A percentile compares a stretch with the other conserved stretches of the same genome.
Conservation (phyloP, 2,329 filamentous ascomycete genomes). For the Orbilia quercus region DNA sequence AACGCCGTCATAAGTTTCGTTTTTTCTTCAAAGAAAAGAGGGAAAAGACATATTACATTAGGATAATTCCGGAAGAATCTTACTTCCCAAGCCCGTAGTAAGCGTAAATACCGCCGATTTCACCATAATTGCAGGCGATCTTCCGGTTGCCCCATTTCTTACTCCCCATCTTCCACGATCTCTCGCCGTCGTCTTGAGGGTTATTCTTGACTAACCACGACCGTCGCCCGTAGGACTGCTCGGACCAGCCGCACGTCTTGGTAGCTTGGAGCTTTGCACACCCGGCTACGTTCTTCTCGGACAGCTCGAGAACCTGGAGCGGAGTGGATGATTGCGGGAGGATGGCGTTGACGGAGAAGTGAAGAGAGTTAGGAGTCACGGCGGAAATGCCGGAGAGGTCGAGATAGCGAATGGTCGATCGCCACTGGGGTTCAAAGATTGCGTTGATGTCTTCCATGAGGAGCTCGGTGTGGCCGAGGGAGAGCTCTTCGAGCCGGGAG, state of each 20-base stretch:
- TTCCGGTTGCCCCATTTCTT: slow-evolving; percentile 86
- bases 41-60: neutral
- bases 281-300: slow-evolving; percentile 74
- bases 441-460: slow-evolving; percentile 74
- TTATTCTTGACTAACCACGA: slow-evolving; percentile 72
- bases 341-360: slow-evolving; percentile 67
- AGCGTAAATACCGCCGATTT: slow-evolving; percentile 71
- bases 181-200: slow-evolving; percentile 66
- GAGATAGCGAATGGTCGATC: slow-evolving; percentile 74
- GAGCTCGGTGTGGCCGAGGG: slow-evolving; percentile 75
- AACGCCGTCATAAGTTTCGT: slow-evolving; percentile 19
- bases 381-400: slow-evolving; percentile 77
- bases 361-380: slow-evolving; percentile 70
- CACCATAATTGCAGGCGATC: slow-evolving; percentile 68
- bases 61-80: slow-evolving; percentile 1
- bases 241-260: slow-evolving; percentile 60
- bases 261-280: slow-evolving; percentile 64
- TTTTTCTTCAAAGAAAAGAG: slow-evolving; percentile 2
- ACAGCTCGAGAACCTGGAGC: slow-evolving; percentile 80
- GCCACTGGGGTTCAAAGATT: slow-evolving; percentile 68
- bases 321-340: slow-evolving; percentile 69
- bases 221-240: slow-evolving; percentile 69
- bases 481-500: slow-evolving; percentile 80
- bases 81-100: slow-evolving; percentile 69
- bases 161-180: slow-evolving; percentile 85